Evolutionary conservation across 495 filamentous ascomycete species (phyloP).

Genomic region (Aspergillus steynii): DNA sequence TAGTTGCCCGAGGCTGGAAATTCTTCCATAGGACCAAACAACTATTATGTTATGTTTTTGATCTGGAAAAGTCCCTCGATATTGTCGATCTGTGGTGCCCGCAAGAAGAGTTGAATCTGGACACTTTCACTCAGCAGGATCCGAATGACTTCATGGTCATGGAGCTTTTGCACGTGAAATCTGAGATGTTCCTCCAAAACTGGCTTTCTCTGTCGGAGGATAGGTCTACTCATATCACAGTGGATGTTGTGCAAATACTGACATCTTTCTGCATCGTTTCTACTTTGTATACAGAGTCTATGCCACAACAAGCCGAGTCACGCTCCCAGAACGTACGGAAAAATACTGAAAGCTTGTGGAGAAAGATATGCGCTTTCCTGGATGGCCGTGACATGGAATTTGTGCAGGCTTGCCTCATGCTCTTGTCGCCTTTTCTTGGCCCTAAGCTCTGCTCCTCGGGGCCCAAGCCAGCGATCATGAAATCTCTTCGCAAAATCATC

Average conservation of each 20-base stretch:
- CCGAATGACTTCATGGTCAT: conserved; percentile 44
- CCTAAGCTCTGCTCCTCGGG: conserved; percentile 22
- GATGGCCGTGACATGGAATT: conserved; percentile 26
- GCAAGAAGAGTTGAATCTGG: conserved; percentile 23
- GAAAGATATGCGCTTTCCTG: conserved; percentile 36
- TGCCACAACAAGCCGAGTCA: conserved; percentile 30
- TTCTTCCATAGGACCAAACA: conserved; percentile 35
- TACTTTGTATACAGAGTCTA: conserved; percentile 34
- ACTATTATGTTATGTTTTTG: conserved; percentile 40
- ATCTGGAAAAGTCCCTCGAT: conserved; percentile 25
- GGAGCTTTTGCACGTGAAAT: conserved; percentile 47
- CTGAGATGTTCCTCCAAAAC: conserved; percentile 43
- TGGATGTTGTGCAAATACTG: conserved; percentile 49
- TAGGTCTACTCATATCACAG: conserved; percentile 44
- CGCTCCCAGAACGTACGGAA: conserved; percentile 31
- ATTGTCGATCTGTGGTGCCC: conserved; percentile 31
- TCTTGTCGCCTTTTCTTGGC: conserved; percentile 34
- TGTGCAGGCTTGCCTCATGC: conserved; percentile 34
- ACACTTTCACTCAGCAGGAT: conserved; percentile 30
- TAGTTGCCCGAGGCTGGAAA: conserved; percentile 37
- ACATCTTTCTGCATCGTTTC: conserved; percentile 44
- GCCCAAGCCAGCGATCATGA: conserved; percentile 16
- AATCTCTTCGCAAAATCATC: conserved; percentile 27
- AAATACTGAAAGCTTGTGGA: conserved; percentile 37
- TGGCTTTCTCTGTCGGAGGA: conserved; percentile 43